Evolutionary conservation across 2,329 filamentous ascomycete species (phyloP), one percentile per base, ranked within the genome.

Genomic region (Alternaria brassicae): DNA sequence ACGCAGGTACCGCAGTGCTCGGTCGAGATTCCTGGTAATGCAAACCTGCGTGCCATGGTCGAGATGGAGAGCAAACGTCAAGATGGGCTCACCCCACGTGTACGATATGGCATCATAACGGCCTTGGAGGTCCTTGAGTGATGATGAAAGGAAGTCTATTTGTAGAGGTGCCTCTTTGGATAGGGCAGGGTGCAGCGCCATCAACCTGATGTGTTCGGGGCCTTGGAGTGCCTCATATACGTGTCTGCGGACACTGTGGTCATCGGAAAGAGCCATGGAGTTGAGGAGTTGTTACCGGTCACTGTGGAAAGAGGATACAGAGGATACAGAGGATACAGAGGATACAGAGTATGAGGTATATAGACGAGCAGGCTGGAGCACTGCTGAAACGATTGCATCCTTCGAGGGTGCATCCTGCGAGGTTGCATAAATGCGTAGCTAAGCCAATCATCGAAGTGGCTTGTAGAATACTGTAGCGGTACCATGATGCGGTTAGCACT

Each of bases 101-200:
- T 65, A 66, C 3, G 57, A 66, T 7, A 68, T 27, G 0, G 66
- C 63, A 2, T 68, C 62, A 19, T 62, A 66, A 0, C 15, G 9
- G 0, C 34, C 21, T 27, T 50, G 8, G 3, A 34, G 2, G 1
- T 50, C 17, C 1, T n/a, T 15, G 0, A 27, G 15, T 3, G 21
- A 25, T 0, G 32, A 34, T 1, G 47, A 27, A 2, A 27, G 0
- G 13, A 37, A 47, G 5, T 5, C 1, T 0, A 37, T 7, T 1
- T 2, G 1, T 3, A 50, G 9, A 3, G 32, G 47, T 4, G 1
- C 21, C 2, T 50, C 21, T 13, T 3, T 10, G 2, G 23, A 37
- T 2, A 2, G 9, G 13, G 30, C 47, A 4, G 32, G 47, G 0
- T 50, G 47, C 3, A 50, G 13, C 0, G 2, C 21, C 0, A 49